Evolutionary conservation across 371 early-diverging fungal genomes (phyloP), one percentile per base, ranked within the genome.

Genomic region (Lichtheimia corymbifera): DNA sequence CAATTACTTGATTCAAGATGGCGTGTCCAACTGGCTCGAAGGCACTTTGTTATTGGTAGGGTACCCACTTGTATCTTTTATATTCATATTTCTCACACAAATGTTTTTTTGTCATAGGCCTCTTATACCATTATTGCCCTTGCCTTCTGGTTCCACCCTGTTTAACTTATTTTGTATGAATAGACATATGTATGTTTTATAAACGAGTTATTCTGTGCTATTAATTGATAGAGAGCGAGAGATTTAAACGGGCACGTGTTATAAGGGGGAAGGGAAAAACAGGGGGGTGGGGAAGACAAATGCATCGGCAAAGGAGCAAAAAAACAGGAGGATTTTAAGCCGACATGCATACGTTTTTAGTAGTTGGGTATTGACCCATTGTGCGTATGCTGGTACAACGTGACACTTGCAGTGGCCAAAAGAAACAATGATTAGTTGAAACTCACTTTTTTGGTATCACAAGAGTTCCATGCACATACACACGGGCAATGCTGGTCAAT

Each of bases 21-120:
- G 91, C 20, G 76, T 80, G 54, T 89, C 89, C 25, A 90, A 92
- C 66, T 91, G 92, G 92, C 72, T 95, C 4, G 95, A 94, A 74
- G 95, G 96, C 5, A 68, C 77, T 30, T 76, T 94, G 68, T 76
- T 96, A 42, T 77, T 96, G 55, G 83, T 72, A 72, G 57, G 6
- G 59, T 59, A 20, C 57, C 15, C 18, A 18, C 12, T 54, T 45
- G 4, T 11, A n/a, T 17, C 12, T 47, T 5, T 25, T 11, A 1
- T 11, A 11, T 42, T 4, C 25, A 15, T 25, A 25, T 41, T 40
- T 42, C 15, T 22, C 35, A 35, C 35, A 35, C 35, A 35, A 4
- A 28, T 28, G 7, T 52, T 15, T n/a, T 25, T 20, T 28, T 42
- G 17, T 17, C 4, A 55, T 47, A 67, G 68, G 63, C 83, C 2